Evolutionary conservation across 2,329 filamentous ascomycete genomes (phyloP), one percentile per base, ranked within the genome.

Genomic region (Diaporthe caulivora): DNA sequence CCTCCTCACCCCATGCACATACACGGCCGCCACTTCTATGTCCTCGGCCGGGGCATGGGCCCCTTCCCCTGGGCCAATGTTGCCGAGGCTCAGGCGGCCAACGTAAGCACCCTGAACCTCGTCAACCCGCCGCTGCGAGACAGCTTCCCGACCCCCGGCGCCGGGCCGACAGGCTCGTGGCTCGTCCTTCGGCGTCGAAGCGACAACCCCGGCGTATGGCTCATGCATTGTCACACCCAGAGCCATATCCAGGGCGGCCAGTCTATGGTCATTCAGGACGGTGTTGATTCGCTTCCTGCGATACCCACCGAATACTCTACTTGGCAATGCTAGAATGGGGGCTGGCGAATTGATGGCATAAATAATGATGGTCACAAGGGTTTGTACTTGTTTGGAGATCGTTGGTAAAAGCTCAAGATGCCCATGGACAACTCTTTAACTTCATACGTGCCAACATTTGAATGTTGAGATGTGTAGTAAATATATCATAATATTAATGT

Each of bases 161-260:
- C 26, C 7, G 53, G 53, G 0, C 53, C 53, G 17, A 24, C 29
- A 7, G 53, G 53, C 53, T 55, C 53, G 53, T 55, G 29, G 53
- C 53, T 55, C 15, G 53, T 55, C 10, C 26, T 55, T 17, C 29
- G 53, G 17, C 53, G 53, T 2, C 53, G 53, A 6, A 55, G 53
- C 10, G 53, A 55, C 17, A 55, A 55, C 5, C 53, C 53, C 1
- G 53, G 53, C 2, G 53, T 55, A 15, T 55, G 53, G 53, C 53
- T 55, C 8, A 55, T 55, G 53, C 29, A 55, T 8, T 55, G 53
- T 55, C 53, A 55, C 29, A 55, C 53, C 8, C 53, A 55, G 53
- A 55, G 53, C 29, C 53, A 55, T 21, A n/a, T 55, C 29, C 53
- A 55, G 53, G 53, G 53, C 29, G 53, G 53, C 3, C 17, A 21